Conservation (phyloP, 148 eudicot species). For the Simmondsia chinensis region DNA sequence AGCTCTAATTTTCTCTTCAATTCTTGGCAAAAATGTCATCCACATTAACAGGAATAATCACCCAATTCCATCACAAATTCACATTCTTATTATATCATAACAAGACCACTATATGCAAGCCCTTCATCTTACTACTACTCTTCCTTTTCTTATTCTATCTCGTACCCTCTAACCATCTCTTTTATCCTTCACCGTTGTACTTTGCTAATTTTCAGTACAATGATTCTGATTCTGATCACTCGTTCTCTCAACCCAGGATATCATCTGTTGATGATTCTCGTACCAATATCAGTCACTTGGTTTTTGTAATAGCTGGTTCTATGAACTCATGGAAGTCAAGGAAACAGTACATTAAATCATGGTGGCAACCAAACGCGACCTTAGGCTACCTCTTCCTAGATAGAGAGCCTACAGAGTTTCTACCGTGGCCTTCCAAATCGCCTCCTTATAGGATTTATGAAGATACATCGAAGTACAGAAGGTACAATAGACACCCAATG, state of each 20-base stretch:
- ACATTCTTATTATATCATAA: slow-evolving; percentile 6
- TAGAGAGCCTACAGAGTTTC: slow-evolving; percentile 14
- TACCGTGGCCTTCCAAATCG: slow-evolving; percentile 39
- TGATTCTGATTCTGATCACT: too few relatives aligned
- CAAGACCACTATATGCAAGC: slow-evolving; percentile 19
- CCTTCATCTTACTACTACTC: slow-evolving; percentile 5
- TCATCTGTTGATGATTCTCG: not conserved
- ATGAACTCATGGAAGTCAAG: slow-evolving; percentile 24
- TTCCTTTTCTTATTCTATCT: slow-evolving; percentile 22
- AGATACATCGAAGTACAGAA: slow-evolving; percentile 25
- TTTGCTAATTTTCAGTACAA: not conserved
- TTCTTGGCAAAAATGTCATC: slow-evolving; percentile 15
- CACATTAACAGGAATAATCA: not conserved
- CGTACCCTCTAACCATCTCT: slow-evolving; percentile 10
- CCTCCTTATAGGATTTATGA: slow-evolving; percentile 36
- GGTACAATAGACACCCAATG: slow-evolving; percentile 24
- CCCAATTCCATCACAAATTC: slow-evolving; percentile 9
- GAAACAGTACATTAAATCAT: slow-evolving; percentile 37
- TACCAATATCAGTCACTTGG: slow-evolving; percentile 41
- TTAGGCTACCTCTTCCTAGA: slow-evolving; percentile 50
- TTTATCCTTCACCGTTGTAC: slow-evolving; percentile 9
- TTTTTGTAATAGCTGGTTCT: slow-evolving; percentile 43
- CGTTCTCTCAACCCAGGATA: too few relatives aligned
- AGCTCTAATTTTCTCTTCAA: not conserved
- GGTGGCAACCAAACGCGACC: slow-evolving; percentile 57